Evolutionary conservation across 768 basidiomycete species (phyloP), one percentile per base, ranked within the genome.

Genomic region (Mycena filopes): DNA sequence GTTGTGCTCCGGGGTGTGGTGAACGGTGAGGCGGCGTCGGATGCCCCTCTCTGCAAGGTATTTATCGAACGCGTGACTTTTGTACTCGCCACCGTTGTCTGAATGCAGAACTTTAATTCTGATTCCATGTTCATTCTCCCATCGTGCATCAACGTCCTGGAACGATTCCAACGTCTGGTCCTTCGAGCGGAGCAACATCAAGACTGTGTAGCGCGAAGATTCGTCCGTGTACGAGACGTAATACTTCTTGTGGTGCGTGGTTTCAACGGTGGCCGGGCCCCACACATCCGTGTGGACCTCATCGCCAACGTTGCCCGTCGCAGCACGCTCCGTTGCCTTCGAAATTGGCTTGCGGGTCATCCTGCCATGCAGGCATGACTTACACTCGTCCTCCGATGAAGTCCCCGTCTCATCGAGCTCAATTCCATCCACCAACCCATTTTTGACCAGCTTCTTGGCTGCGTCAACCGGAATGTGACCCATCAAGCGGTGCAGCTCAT

Each of bases 201-300:
- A 38, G 9, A 58, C 68, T 1, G 73, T 72, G 31, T 69, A 70
- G 4, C 73, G 64, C 0, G 73, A 68, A 43, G 69, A 55, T 54
- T 80, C 76, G 56, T 81, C 78, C 1, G 75, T 79, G 59, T 76
- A 81, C 0, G 73, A 72, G 12, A 73, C 63, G 42, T 76, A 77
- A 49, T 81, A 82, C 0, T 38, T 21, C 20, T 71, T 61, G 11
- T 70, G 64, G 0, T 68, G 55, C 0, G 76, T 25, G 4, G 73
- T 72, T 1, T 66, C 26, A 1, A 73, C 66, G 6, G 65, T 62
- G 13, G 77, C 67, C 2, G 77, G 78, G 23, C 79, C 79, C 77
- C 79, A 82, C 1, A 82, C 63, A 63, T 82, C 76, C 0, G 71
- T 71, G 47, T 79, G 76, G 11, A 80, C 73, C 25, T 75, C 71